Percentiles rank a stretch among this genome's conserved stretches.
Evolutionary conservation across 176 grass and related monocot genomes (phyloP).

Genomic region (Tuctoria greenei): DNA sequence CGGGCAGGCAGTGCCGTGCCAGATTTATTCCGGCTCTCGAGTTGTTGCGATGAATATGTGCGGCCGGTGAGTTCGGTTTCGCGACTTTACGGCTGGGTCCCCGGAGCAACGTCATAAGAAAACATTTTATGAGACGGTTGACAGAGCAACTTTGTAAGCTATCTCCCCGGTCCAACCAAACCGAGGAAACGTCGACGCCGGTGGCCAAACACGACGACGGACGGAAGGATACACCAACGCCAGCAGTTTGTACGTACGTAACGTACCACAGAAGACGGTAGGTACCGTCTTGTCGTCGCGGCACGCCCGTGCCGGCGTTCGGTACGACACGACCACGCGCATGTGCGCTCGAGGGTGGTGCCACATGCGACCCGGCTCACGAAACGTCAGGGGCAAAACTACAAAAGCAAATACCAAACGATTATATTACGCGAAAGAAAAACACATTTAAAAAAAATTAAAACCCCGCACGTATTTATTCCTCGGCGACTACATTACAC

Average conservation of each 20-base stretch:
- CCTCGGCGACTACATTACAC: background rate
- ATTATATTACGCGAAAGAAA: background rate
- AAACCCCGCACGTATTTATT: conserved; percentile 1
- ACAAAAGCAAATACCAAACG: conserved; percentile 18
- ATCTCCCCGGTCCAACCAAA: too few relatives aligned
- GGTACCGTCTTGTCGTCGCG: background rate
- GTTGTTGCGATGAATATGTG: conserved; percentile 34
- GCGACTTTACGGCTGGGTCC: background rate
- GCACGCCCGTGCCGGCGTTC: background rate
- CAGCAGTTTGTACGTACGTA: too few relatives aligned
- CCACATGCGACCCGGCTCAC: background rate
- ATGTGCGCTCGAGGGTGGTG: conserved; percentile 15
- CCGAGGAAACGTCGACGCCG: too few relatives aligned
- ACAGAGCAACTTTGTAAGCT: too few relatives aligned
- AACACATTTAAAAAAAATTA: background rate
- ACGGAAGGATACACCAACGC: background rate
- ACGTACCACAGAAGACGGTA: background rate
- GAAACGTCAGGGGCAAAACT: conserved; percentile 33
- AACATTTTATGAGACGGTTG: too few relatives aligned
- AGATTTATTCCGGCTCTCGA: too few relatives aligned
- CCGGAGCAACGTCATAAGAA: too few relatives aligned
- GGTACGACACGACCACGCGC: conserved; percentile 7
- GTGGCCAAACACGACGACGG: too few relatives aligned
- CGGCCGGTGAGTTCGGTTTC: background rate
- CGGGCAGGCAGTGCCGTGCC: too few relatives aligned